Base-by-base conservation (phyloP, 108 stramenopile species). In the Nitzschia sp. region DNA sequence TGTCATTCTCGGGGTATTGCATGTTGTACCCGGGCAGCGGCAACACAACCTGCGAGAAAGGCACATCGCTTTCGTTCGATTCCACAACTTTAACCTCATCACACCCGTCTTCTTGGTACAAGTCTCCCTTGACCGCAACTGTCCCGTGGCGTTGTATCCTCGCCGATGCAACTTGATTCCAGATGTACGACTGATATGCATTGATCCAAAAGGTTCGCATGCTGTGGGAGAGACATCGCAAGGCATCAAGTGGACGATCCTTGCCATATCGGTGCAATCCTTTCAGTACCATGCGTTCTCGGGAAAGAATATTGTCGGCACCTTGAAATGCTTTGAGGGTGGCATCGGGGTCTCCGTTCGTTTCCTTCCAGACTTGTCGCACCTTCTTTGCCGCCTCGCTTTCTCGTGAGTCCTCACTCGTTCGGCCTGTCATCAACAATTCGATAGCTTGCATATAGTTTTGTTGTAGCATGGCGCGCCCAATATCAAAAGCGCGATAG, bases 121-220 rank as follows among this genome's bases (percentile, higher is more conserved):
- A 70, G 60, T 95, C 93, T 13, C 93, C 93, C 31, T 60, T 51
- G 26, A 81, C 66, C 8, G 80, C 79, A 15, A 54, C 72, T 23
- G 49, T n/a, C 0, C 93, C 93, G 64, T 72, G 79, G 34, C 70
- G 36, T 24, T 66, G 46, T 0, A 95, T 78, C 29, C 94, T 68
- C 59, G 82, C 70, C 4, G 91, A 82, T 26, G 91, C 92, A 1
- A 75, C 81, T 38, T 62, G 58, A 71, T 97, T 97, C 86, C 89
- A 97, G 0, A 97, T 47, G 33, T 77, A 86, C 36, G 90, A 90
- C 73, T 97, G 96, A 61, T 91, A 93, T 0, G 89, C 86, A 73
- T 88, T 84, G 19, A 95, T 80, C 82, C 86, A 92, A 68, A 95
- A 91, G 15, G 59, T 79, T 29, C 88, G 69, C 58, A 85, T 77